Conservation (phyloP, 2,329 filamentous ascomycete species). For the Aaosphaeria pasadenensis region DNA sequence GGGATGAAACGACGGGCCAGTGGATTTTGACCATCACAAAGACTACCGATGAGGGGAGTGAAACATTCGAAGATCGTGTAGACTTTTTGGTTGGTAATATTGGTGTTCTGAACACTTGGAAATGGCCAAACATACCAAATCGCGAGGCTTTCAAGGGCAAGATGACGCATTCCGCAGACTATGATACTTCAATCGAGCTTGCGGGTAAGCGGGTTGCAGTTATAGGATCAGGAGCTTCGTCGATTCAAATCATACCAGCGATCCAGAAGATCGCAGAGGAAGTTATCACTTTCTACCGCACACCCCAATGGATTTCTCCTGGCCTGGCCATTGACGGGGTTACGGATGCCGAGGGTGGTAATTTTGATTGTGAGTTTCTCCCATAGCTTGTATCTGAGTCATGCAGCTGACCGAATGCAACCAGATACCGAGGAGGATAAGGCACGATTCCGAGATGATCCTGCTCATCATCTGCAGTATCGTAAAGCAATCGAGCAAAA, state of each 20-base stretch:
- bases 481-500: neutral
- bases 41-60: neutral
- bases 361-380: neutral
- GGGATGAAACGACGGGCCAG: conserved; percentile 36
- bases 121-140: neutral
- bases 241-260: neutral
- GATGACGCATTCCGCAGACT: conserved; percentile 3
- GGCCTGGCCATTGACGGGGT: neutral
- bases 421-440: neutral
- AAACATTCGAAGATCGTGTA: conserved; percentile 34
- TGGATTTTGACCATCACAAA: conserved; percentile 8
- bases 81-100: conserved; percentile 2
- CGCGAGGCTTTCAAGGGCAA: neutral
- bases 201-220: neutral
- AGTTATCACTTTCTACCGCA: neutral
- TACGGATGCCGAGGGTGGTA: neutral
- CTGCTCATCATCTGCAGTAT: neutral
- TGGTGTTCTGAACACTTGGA: conserved; percentile 2
- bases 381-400: too few relatives aligned
- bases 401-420: too few relatives aligned
- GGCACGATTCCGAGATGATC: neutral
- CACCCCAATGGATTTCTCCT: neutral
- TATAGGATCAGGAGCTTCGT: neutral
- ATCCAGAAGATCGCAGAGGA: neutral
- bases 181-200: neutral